phyloP scores from a whole-genome alignment of 1,284 basidiomycete genomes.

The Malassezia yamatoensis region DNA sequence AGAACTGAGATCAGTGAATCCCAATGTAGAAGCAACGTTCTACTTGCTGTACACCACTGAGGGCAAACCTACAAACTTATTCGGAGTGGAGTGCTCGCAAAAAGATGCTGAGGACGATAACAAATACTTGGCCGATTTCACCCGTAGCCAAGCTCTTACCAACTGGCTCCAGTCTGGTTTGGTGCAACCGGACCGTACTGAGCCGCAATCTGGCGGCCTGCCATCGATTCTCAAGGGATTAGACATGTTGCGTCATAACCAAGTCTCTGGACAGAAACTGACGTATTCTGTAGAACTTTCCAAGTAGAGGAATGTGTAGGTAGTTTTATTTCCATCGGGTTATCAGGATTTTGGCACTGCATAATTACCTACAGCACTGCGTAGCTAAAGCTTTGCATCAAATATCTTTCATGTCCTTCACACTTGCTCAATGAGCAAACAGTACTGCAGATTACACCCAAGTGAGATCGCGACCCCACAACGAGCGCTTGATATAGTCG shows the following conservation, averaged over 20 bases:
- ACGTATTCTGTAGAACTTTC: conserved; percentile 15
- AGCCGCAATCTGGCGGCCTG: conserved; percentile 29
- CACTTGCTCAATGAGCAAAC: too few species aligned
- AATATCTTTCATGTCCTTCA: too few species aligned
- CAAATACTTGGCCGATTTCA: conserved; percentile 3
- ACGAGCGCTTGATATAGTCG: conserved; percentile 41
- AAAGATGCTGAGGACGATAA: conserved; percentile 17
- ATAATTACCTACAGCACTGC: too few species aligned
- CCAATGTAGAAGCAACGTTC: conserved; percentile 33
- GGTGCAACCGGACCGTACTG: conserved; percentile 32
- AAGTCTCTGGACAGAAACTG: conserved; percentile 39
- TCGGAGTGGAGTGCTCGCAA: conserved; percentile 21
- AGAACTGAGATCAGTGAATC: conserved; percentile 28
- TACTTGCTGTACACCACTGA: conserved; percentile 33
- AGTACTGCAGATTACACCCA: conserved; percentile 12
- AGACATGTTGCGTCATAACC: conserved; percentile 28
- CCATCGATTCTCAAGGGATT: conserved; percentile 26
- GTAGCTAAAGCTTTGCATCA: too few species aligned
- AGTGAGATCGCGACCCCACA: conserved; percentile 30
- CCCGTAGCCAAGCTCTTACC: conserved; percentile 26
- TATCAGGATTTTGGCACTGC: too few species aligned
- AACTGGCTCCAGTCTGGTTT: conserved; percentile 23
- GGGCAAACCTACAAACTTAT: conserved; percentile 18
- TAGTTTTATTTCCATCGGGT: too few species aligned
- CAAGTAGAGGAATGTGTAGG: too few species aligned